These are phyloP conservation scores for Ceratocystis albifundus DNA, from an alignment of 2,329 filamentous ascomycete genomes.

Conservation along the genomic window DNA sequence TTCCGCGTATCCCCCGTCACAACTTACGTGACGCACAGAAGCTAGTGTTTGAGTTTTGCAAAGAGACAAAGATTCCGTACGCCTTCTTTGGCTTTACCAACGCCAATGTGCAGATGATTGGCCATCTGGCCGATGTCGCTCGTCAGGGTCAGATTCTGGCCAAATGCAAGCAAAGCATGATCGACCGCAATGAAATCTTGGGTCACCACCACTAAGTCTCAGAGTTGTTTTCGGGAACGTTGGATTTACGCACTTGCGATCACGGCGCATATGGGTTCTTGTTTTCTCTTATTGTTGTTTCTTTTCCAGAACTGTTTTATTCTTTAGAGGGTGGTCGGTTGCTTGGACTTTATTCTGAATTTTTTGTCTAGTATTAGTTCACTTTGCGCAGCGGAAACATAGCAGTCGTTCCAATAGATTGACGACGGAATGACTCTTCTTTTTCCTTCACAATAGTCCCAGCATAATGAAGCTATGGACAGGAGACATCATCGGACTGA, in stretches of 20 bases:
- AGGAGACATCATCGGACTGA: too few species aligned
- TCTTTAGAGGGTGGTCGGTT: background rate
- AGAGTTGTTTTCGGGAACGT: background rate
- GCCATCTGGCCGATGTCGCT: constrained; percentile 64
- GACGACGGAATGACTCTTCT: too few species aligned
- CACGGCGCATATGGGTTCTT: background rate
- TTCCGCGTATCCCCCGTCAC: constrained; percentile 70
- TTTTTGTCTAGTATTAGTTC: background rate
- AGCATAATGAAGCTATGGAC: too few species aligned
- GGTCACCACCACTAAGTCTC: constrained; percentile 23
- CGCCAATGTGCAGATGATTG: constrained; percentile 70
- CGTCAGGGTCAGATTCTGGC: constrained; percentile 66
- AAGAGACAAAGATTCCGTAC: constrained; percentile 73
- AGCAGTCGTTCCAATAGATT: too few species aligned
- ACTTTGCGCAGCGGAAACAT: too few species aligned
- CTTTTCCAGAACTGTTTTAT: background rate
- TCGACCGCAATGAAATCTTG: constrained; percentile 21
- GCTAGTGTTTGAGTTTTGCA: constrained; percentile 68
- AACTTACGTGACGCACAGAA: constrained; percentile 66
- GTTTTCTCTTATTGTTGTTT: background rate
- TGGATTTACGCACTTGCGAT: background rate
- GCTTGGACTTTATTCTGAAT: background rate
- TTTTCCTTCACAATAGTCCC: too few species aligned
- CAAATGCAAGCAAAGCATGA: constrained; percentile 50
- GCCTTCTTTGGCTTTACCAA: constrained; percentile 75